Base-by-base conservation (phyloP, 352 stramenopile genomes). In the Phytophthora citrophthora region DNA sequence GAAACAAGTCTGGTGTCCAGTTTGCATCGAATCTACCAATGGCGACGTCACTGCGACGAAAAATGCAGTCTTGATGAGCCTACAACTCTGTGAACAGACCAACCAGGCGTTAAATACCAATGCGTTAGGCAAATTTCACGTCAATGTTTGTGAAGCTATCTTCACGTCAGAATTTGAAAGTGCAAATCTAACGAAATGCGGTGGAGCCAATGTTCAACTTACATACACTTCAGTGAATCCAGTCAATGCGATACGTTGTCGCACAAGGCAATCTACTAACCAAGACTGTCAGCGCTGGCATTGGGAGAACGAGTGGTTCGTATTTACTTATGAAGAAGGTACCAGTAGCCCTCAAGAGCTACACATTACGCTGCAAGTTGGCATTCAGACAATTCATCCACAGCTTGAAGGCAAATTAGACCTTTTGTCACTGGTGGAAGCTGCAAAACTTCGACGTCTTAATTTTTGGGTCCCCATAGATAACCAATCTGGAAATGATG, bases 221-320 rank as follows among this genome's bases (percentile, higher is more conserved):
- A 36, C 10, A 4, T 44, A 38, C 2, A 46, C 50, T 7, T 23
- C 5, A 0, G 27, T 7, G 15, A 16, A 12, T 27, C 18, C 26
- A 1, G 18, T 11, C 2, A 54, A 20, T 4, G 24, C 11, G 26
- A 44, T 13, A 24, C 40, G 34, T 8, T 70, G 18, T 23, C 65
- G 53, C 4, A 73, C 65, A 34, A 65, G 31, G 9, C 59, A 65
- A 48, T 49, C 47, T 12, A 70, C 16, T 2, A 24, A 40, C 6
- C 52, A 66, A 52, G 31, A 40, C 29, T 49, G 15, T 40, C 40
- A 58, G 5, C 39, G 56, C n/a, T 81, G 73, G 70, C 11, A 23
- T 26, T 81, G 73, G 73, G 34, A 45, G 5, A 54, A 69, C 18
- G 73, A 81, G 26, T 61, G 53, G 46, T 61, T 81, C 34, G 10